A percentile compares a stretch with the other conserved stretches of the same genome.
phyloP scores from a whole-genome alignment of 2,329 filamentous ascomycete genomes.

The Metarhizium album region DNA sequence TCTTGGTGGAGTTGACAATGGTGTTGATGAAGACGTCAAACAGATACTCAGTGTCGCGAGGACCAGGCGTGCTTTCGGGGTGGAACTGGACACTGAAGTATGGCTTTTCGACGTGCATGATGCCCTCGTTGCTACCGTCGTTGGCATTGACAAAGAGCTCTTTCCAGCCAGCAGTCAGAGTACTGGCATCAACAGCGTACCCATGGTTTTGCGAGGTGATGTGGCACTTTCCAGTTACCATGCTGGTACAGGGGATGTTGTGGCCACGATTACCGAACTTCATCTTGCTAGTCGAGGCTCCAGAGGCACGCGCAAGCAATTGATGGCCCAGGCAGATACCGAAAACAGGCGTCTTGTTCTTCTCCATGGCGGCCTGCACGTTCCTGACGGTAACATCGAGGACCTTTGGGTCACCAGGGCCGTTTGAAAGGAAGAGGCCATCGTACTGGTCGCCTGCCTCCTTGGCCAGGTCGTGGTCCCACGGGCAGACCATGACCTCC shows the following conservation, averaged over 20 bases:
- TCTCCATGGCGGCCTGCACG: slow-evolving; percentile 63
- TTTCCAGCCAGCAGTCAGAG: slow-evolving; percentile 69
- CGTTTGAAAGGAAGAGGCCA: slow-evolving; percentile 95
- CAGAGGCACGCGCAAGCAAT: slow-evolving; percentile 77
- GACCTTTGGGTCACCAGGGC: slow-evolving; percentile 86
- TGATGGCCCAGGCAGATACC: slow-evolving; percentile 96
- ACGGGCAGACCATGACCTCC: slow-evolving; percentile 88
- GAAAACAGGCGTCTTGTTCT: slow-evolving; percentile 78
- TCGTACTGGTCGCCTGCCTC: slow-evolving; percentile 79
- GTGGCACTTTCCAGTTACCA: slow-evolving; percentile 92
- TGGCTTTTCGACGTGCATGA: slow-evolving; percentile 72
- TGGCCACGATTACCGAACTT: slow-evolving; percentile 98
- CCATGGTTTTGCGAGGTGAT: slow-evolving; percentile 99
- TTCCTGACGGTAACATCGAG: slow-evolving; percentile 71
- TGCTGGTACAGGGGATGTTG: slow-evolving; percentile 95
- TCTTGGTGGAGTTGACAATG: slow-evolving; percentile 60
- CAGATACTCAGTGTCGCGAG: slow-evolving; percentile 88
- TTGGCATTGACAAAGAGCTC: slow-evolving; percentile 98
- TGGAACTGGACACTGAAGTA: slow-evolving; percentile 99
- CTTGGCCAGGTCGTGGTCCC: slow-evolving; percentile 82
- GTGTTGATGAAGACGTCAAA: slow-evolving; percentile 95
- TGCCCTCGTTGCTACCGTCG: slow-evolving; percentile 96
- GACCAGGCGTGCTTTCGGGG: slow-evolving; percentile 91
- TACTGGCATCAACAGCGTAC: slow-evolving; percentile 77
- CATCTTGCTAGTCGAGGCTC: slow-evolving; percentile 85